Evolutionary conservation across 768 basidiomycete species (phyloP).

Genomic region (Russula earlei): DNA sequence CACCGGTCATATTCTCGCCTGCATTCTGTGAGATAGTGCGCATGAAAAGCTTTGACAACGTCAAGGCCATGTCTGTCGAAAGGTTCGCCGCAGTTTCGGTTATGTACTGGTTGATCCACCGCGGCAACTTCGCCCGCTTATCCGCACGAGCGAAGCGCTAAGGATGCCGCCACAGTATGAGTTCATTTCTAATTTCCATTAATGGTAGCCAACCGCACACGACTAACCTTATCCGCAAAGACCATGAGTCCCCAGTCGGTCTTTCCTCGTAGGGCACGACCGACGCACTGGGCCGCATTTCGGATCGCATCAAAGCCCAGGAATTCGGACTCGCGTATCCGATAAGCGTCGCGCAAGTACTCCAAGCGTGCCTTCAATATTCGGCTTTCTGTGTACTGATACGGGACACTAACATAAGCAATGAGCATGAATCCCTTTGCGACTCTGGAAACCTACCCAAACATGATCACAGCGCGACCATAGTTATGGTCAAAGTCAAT

Average conservation of each 20-base stretch:
- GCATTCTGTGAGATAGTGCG: conserved; percentile 97
- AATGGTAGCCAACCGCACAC: neutral
- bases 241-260: conserved; percentile 99
- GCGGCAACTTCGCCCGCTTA: conserved; percentile 90
- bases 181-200: neutral
- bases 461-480: conserved; percentile 98
- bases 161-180: neutral
- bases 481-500: conserved; percentile 99
- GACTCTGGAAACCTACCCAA: conserved; percentile 55
- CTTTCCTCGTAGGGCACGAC: conserved; percentile 94
- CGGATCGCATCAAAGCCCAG: conserved; percentile 99
- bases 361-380: conserved; percentile 96
- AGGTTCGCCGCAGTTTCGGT: conserved; percentile 97
- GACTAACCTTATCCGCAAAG: conserved; percentile 91
- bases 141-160: conserved; percentile 89
- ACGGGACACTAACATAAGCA: conserved; percentile 57
- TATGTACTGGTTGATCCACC: conserved; percentile 99
- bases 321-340: conserved; percentile 97
- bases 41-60: conserved; percentile 92
- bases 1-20: conserved; percentile 89
- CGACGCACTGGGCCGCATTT: conserved; percentile 98
- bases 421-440: neutral
- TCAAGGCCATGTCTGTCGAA: conserved; percentile 96
- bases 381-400: conserved; percentile 96
- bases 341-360: conserved; percentile 95